phyloP scores from a whole-genome alignment of 2,329 filamentous ascomycete genomes.

The Fusarium penzigii region DNA sequence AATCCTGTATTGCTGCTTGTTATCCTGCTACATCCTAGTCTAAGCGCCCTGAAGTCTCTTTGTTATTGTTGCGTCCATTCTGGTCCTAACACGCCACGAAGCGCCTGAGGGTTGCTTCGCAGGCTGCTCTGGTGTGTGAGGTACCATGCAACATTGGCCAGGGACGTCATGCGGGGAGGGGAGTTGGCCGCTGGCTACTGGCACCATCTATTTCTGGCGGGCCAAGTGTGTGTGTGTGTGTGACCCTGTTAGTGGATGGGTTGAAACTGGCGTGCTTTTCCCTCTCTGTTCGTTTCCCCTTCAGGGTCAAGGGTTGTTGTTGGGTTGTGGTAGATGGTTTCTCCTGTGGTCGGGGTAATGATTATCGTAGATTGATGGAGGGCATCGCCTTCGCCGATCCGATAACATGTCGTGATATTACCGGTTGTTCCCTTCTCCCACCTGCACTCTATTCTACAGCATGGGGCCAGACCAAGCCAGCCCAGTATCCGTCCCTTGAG shows the following conservation, averaged over 20 bases:
- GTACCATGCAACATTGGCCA: conserved; percentile 22
- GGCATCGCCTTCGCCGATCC: conserved; percentile 23
- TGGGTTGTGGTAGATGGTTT: conserved; percentile 1
- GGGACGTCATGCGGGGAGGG: conserved; percentile 21
- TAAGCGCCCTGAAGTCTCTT: conserved; percentile 15
- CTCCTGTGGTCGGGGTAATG: background rate
- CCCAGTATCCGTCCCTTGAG: no score
- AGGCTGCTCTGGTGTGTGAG: no score
- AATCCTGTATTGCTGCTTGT: conserved; percentile 10
- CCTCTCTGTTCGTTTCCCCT: conserved; percentile 4
- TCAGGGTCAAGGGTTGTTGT: conserved; percentile 16
- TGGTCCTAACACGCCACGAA: conserved; percentile 13
- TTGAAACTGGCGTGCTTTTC: conserved; percentile 15
- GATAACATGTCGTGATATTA: background rate
- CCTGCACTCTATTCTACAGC: no score
- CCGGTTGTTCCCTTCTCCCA: no score
- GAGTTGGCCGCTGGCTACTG: conserved; percentile 12
- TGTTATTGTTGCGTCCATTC: no score
- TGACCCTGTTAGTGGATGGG: conserved; percentile 15
- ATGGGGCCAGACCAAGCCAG: no score
- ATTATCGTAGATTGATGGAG: conserved; percentile 2
- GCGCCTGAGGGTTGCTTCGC: no score
- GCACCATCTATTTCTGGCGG: conserved; percentile 26
- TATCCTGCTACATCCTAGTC: conserved; percentile 7
- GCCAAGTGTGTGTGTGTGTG: background rate